Evolutionary conservation across 2,329 filamentous ascomycete species (phyloP), one percentile per base, ranked within the genome.

Genomic region (Fusarium sp.): DNA sequence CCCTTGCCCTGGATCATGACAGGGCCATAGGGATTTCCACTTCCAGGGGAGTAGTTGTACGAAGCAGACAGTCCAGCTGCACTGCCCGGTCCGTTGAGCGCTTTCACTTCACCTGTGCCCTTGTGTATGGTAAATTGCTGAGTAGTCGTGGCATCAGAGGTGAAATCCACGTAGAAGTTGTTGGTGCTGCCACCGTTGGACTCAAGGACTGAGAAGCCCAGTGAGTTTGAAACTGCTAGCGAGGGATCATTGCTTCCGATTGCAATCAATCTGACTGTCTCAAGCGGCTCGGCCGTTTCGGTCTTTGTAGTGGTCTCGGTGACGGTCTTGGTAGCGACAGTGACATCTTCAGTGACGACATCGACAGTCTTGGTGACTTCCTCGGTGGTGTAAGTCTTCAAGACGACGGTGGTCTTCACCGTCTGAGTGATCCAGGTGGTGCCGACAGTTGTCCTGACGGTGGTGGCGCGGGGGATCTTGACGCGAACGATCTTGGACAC

Each of bases 281-380:
- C 7, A 8, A 50, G 33, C 4, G 22, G 46, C 8, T 26, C 34
- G 8, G 21, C 46, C 2, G 13, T 21, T 38, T 49, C 45, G 7
- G 45, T 36, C 21, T 24, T 15, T 7, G n/a, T 36, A 8, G 11
- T 24, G 6, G 40, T 52, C 9, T 52, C 24, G 5, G 36, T 42
- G n/a, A 52, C 24, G 4, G 24, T 42, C n/a, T 52, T n/a, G n/a
- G 49, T 52, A 33, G 49, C 49, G 26, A 42, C 8, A 8, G 49
- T 52, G 9, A 42, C 36, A n/a, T 52, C 38, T 5, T 42, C 24
- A n/a, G 26, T 52, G 38, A 52, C 26, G 7, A 42, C 3, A 13
- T 52, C 36, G 13, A 52, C 1, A 9, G 36, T 42, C n/a, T 42
- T 52, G 26, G 36, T 52, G n/a, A 52, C n/a, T n/a, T 40, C 36